Percentiles rank a stretch among this genome's conserved stretches.
phyloP scores from a whole-genome alignment of 495 filamentous ascomycete genomes.

The Schizothecium vesticola region DNA sequence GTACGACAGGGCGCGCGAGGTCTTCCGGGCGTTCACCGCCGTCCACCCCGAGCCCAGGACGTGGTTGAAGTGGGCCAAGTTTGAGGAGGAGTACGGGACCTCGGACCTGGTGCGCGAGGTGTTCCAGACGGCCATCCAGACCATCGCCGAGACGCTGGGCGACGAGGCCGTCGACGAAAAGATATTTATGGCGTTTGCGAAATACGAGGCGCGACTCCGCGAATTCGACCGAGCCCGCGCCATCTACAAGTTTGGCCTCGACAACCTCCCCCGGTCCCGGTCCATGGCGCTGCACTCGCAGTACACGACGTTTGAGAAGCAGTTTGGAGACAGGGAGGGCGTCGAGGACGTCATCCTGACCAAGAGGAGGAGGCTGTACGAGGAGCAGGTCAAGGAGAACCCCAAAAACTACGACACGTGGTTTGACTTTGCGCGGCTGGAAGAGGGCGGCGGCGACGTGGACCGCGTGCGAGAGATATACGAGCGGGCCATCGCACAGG shows the following conservation, averaged over 20 bases:
- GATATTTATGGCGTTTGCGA: constrained; percentile 86
- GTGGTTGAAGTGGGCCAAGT: constrained; percentile 98
- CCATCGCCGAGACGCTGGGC: constrained; percentile 82
- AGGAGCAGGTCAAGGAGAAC: constrained; percentile 88
- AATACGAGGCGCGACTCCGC: constrained; percentile 88
- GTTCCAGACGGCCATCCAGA: constrained; percentile 82
- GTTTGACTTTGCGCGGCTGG: constrained; percentile 91
- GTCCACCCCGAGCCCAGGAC: constrained; percentile 94
- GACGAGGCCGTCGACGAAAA: constrained; percentile 97
- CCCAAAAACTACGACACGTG: constrained; percentile 92
- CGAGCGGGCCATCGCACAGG: constrained; percentile 91
- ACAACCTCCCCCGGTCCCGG: constrained; percentile 82
- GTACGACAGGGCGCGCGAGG: constrained; percentile 73
- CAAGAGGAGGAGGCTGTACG: constrained; percentile 91
- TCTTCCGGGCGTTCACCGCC: constrained; percentile 85
- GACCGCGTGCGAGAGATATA: constrained; percentile 88
- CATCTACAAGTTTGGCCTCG: constrained; percentile 94
- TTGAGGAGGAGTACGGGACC: constrained; percentile 92
- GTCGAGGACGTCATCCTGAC: constrained; percentile 92
- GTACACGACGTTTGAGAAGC: constrained; percentile 97
- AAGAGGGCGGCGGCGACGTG: constrained; percentile 73
- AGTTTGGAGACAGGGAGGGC: constrained; percentile 89
- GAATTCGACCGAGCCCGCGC: constrained; percentile 93
- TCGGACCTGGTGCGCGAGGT: constrained; percentile 89
- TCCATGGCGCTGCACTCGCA: constrained; percentile 80